phyloP scores from a whole-genome alignment of 768 basidiomycete genomes.

The Pleurotus eryngii region DNA sequence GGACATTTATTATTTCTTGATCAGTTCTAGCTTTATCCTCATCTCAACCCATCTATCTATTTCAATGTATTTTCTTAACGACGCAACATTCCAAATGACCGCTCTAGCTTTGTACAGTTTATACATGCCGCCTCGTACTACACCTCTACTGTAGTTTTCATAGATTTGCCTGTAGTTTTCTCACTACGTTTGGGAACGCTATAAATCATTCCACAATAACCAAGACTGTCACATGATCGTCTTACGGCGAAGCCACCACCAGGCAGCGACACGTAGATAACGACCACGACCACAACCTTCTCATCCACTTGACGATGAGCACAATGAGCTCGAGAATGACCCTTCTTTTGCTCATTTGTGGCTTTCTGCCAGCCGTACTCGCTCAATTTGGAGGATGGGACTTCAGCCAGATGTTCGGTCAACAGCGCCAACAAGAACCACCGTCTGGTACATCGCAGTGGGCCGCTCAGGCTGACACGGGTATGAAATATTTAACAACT shows the following conservation, averaged over 20 bases:
- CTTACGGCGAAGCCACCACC: no score
- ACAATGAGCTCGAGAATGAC: constrained; percentile 10
- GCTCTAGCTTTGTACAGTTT: constrained; percentile 1
- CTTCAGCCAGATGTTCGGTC: constrained; percentile 76
- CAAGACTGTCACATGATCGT: no score
- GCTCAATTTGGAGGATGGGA: constrained; percentile 71
- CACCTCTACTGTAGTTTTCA: constrained; percentile 6
- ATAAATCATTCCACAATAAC: no score
- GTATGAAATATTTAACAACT: constrained; percentile 27
- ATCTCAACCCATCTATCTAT: constrained; percentile 6
- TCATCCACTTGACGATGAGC: not conserved
- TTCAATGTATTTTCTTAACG: constrained; percentile 6
- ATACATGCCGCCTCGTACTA: constrained; percentile 1
- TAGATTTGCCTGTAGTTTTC: constrained; percentile 1
- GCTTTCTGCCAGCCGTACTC: constrained; percentile 32
- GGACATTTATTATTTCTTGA: constrained; percentile 1
- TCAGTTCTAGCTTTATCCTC: not conserved
- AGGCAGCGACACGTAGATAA: no score
- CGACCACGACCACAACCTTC: no score
- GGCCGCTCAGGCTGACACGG: constrained; percentile 60
- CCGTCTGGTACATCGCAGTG: constrained; percentile 58
- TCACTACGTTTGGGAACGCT: no score
- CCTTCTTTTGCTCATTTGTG: constrained; percentile 32
- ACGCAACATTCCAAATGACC: not conserved
- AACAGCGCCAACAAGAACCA: constrained; percentile 53